Base-by-base conservation (phyloP, 2,329 filamentous ascomycete genomes). In the Penicillium sumatraense region DNA sequence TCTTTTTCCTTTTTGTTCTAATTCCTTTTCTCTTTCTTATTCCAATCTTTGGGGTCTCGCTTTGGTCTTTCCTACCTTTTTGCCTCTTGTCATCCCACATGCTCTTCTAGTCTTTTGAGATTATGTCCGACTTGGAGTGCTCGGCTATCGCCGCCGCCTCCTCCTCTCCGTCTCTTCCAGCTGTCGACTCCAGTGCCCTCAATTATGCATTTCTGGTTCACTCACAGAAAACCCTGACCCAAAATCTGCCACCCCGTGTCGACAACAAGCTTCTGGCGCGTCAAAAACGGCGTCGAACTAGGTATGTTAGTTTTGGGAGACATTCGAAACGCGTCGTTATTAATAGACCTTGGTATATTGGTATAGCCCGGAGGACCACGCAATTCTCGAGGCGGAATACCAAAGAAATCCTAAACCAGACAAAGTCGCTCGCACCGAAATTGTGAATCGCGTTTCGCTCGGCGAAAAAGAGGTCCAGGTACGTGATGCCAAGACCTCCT, bases 381-480 rank as follows among this genome's bases (percentile, higher is more conserved):
- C 88, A 49, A 85, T 96, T 50, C 86, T 97, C 57, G 93, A 97
- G 75, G 83, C 89, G 31, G 91, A 93, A 56, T 97, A 96, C 71
- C 83, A 85, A 65, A 84, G 81, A 59, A 96, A 97, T 72, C 86
- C 91, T 6, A 97, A 96, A 75, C 93, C 93, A 29, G 93, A 96
- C 78, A 97, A 96, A 77, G 83, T 87, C 53, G 89, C 91, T 74
- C 90, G 93, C 77, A 83, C 90, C 44, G 87, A 88, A 55, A 92
- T 98, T 61, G 91, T 96, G 57, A 85, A 86, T 76, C 89, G 87
- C 75, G 92, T 97, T 58, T 89, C 90, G 21, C 82, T 98, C 60
- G 93, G 90, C 63, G 93, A 97, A 78, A 97, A 96, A 75, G 93
- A 97, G 80, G 91, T 97, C 33, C 93, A 97, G 86, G 93, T 96